Evolutionary conservation across 2,329 filamentous ascomycete species (phyloP).

Genomic region (Cordyceps pruinosa): DNA sequence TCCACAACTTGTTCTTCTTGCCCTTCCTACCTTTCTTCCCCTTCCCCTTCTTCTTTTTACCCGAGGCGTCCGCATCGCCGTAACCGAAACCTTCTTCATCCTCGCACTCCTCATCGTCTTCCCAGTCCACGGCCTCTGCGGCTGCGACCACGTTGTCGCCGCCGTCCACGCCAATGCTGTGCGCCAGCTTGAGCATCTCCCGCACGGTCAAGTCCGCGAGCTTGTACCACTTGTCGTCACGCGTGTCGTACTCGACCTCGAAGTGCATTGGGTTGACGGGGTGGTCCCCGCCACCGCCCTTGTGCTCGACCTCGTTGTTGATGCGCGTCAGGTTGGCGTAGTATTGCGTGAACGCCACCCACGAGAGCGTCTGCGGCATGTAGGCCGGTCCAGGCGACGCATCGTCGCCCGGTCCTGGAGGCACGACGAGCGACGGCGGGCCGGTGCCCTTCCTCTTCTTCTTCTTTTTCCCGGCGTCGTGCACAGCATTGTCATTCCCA

Average conservation of each 20-base stretch:
- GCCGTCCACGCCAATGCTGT: slow-evolving; percentile 38
- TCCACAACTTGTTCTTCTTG: slow-evolving; percentile 64
- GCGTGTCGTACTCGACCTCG: slow-evolving; percentile 82
- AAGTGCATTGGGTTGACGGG: slow-evolving; percentile 61
- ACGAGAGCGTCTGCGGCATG: slow-evolving; percentile 71
- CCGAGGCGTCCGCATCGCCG: background rate
- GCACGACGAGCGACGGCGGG: slow-evolving; percentile 57
- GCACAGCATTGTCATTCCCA: slow-evolving; percentile 25
- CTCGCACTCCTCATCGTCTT: background rate
- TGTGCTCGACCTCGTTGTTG: slow-evolving; percentile 53
- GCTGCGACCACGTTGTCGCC: background rate
- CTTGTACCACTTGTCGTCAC: slow-evolving; percentile 65
- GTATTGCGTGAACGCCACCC: slow-evolving; percentile 80
- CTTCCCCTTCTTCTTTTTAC: slow-evolving; percentile 13
- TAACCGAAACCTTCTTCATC: slow-evolving; percentile 24
- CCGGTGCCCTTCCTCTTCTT: slow-evolving; percentile 44
- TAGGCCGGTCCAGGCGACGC: slow-evolving; percentile 83
- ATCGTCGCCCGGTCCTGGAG: slow-evolving; percentile 64
- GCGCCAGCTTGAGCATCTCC: slow-evolving; percentile 72
- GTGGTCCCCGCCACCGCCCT: slow-evolving; percentile 38
- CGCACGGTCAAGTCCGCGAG: slow-evolving; percentile 78
- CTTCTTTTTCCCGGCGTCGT: slow-evolving; percentile 31
- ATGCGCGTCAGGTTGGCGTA: slow-evolving; percentile 89
- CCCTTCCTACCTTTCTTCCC: slow-evolving; percentile 33
- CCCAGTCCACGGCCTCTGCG: background rate